A percentile compares a stretch with the other conserved stretches of the same genome.
Conservation (phyloP, 1,284 basidiomycete species). For the Cerrena zonata region DNA sequence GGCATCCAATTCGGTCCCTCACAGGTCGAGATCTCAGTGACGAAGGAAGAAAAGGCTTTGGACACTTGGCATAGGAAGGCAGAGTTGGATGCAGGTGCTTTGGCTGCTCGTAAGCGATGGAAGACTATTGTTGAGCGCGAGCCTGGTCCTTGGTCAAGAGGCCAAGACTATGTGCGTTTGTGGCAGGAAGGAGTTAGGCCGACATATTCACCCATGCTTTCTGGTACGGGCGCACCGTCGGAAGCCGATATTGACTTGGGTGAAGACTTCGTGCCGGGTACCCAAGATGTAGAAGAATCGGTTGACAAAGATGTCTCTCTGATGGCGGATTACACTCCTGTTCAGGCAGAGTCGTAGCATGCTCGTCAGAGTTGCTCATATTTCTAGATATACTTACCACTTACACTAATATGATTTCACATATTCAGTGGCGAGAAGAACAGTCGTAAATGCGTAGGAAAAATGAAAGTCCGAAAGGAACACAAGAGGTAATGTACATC, state of each 20-base stretch:
- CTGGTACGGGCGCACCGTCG: slow-evolving; percentile 28
- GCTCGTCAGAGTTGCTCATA: not conserved
- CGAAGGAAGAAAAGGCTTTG: slow-evolving; percentile 58
- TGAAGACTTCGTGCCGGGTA: too few species aligned
- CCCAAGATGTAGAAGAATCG: too few species aligned
- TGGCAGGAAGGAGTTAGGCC: slow-evolving; percentile 68
- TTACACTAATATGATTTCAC: not conserved
- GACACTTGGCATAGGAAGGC: slow-evolving; percentile 52
- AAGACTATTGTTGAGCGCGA: slow-evolving; percentile 51
- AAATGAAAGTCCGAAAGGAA: slow-evolving; percentile 8
- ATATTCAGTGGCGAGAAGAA: not conserved
- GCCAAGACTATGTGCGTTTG: slow-evolving; percentile 61
- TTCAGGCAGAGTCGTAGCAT: not conserved
- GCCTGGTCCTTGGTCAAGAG: slow-evolving; percentile 55
- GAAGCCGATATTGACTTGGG: slow-evolving; percentile 2
- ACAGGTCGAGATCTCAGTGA: slow-evolving; percentile 56
- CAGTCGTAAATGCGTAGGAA: too few species aligned
- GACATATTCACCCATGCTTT: slow-evolving; percentile 51
- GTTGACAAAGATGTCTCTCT: not conserved
- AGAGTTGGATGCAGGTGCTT: slow-evolving; percentile 51
- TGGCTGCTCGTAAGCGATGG: slow-evolving; percentile 70
- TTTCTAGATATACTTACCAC: slow-evolving; percentile 1
- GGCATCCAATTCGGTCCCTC: slow-evolving; percentile 67
- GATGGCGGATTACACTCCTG: not conserved
- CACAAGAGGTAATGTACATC: slow-evolving; percentile 13